Conservation (phyloP, 768 basidiomycete genomes). For the Crucibulum laeve region DNA sequence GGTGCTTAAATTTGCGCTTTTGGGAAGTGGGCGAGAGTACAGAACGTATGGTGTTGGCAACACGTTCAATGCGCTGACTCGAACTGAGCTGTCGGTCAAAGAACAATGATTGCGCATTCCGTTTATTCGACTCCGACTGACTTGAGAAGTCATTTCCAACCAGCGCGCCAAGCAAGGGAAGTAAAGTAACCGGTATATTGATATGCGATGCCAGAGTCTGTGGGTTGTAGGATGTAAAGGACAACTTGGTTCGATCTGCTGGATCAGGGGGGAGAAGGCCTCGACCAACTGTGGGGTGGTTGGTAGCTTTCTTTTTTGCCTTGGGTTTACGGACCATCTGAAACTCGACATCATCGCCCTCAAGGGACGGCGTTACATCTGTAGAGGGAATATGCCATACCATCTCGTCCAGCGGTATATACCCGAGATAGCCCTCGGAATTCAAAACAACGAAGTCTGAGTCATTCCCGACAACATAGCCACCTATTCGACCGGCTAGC, state of each 20-base stretch:
- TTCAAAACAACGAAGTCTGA: slow-evolving; percentile 82
- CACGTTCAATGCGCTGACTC: slow-evolving; percentile 62
- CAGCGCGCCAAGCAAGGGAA: slow-evolving; percentile 74
- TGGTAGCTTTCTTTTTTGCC: slow-evolving; percentile 34
- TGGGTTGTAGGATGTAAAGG: slow-evolving; percentile 59
- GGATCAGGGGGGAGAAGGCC: slow-evolving; percentile 54
- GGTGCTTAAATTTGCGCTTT: slow-evolving; percentile 47
- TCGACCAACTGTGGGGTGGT: slow-evolving; percentile 20
- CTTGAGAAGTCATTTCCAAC: slow-evolving; percentile 80
- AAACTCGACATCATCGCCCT: slow-evolving; percentile 51
- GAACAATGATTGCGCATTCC: slow-evolving; percentile 56
- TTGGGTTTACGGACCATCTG: slow-evolving; percentile 53
- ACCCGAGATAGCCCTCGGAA: slow-evolving; percentile 72
- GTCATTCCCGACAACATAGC: slow-evolving; percentile 74
- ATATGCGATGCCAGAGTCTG: slow-evolving; percentile 57
- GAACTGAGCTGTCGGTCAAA: slow-evolving; percentile 58
- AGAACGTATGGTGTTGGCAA: slow-evolving; percentile 51
- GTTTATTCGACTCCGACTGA: slow-evolving; percentile 40
- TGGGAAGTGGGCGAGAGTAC: slow-evolving; percentile 48
- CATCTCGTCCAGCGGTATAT: slow-evolving; percentile 74
- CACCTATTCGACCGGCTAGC: slow-evolving; percentile 67
- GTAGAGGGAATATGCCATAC: slow-evolving; percentile 46
- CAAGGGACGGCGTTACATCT: slow-evolving; percentile 20
- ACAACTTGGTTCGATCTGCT: slow-evolving; percentile 41
- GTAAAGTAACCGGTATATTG: slow-evolving; percentile 61